These are phyloP conservation scores for Fusarium algeriense DNA, from an alignment of 2,329 filamentous ascomycete genomes.

Conservation along the genomic window DNA sequence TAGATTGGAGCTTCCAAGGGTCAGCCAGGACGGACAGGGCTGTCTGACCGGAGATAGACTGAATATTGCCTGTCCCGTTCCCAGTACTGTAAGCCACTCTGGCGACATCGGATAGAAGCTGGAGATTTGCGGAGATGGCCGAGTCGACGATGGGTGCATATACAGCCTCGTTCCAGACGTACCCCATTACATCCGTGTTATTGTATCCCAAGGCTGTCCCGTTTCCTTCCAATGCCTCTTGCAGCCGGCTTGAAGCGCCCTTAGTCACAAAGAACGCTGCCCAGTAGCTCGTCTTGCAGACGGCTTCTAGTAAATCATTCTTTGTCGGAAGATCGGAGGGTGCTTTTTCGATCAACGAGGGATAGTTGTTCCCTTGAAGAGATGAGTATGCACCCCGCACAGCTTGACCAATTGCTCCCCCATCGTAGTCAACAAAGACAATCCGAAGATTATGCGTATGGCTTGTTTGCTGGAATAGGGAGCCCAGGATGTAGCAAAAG, in stretches of 20 bases:
- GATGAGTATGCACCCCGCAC: conserved; percentile 37
- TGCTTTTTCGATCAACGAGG: conserved; percentile 29
- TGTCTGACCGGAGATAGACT: conserved; percentile 18
- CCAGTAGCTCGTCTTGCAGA: not conserved
- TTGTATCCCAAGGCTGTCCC: not conserved
- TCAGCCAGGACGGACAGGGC: conserved; percentile 36
- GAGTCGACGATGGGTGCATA: not conserved
- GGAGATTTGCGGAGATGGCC: not conserved
- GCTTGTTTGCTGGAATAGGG: conserved; percentile 35
- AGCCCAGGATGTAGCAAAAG: conserved; percentile 42
- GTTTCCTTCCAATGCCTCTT: not conserved
- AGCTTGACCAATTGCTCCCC: conserved; percentile 37
- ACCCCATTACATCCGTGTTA: not conserved
- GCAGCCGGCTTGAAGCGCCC: not conserved
- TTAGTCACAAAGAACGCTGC: not conserved
- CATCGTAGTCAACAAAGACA: conserved; percentile 45
- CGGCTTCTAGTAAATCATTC: not conserved
- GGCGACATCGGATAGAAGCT: not conserved
- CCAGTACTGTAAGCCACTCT: not conserved
- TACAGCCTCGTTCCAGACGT: not conserved
- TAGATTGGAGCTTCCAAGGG: conserved; percentile 39
- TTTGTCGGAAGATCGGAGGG: not conserved
- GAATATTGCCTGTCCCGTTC: not conserved
- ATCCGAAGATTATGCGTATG: conserved; percentile 32
- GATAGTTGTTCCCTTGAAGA: conserved; percentile 30